These are phyloP conservation scores for Arachis stenosperma DNA, from an alignment of 306 rosid species.

Conservation along the genomic window DNA sequence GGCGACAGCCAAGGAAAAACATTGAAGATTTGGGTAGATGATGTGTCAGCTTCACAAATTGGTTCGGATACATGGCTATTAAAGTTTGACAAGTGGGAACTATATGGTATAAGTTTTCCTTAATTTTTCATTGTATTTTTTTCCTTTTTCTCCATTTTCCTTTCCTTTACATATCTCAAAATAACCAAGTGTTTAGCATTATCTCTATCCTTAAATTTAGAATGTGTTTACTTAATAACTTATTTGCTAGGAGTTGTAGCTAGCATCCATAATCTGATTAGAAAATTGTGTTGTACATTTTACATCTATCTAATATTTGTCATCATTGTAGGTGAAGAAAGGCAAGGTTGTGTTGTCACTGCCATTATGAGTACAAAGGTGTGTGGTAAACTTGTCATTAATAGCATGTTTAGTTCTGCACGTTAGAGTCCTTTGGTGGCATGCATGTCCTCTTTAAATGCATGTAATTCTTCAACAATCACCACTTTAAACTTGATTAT, in stretches of 20 bases:
- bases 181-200: not conserved
- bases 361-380: slow-evolving; percentile 47
- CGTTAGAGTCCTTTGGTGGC: slow-evolving; percentile 78
- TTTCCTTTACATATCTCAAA: slow-evolving; percentile 6
- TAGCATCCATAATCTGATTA: slow-evolving; percentile 5
- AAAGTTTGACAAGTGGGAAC: slow-evolving; percentile 79
- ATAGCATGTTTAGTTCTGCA: not conserved
- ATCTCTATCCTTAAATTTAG: slow-evolving; percentile 18
- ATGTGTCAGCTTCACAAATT: slow-evolving; percentile 53
- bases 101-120: slow-evolving; percentile 50
- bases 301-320: slow-evolving; percentile 16
- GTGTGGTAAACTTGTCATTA: not conserved
- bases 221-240: not conserved
- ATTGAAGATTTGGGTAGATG: slow-evolving; percentile 74
- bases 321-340: slow-evolving; percentile 42
- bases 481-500: not conserved
- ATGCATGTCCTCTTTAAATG: slow-evolving; percentile 60
- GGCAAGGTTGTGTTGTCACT: slow-evolving; percentile 45
- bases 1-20: slow-evolving; percentile 83
- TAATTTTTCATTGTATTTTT: slow-evolving; percentile 23
- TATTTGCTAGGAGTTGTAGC: not conserved
- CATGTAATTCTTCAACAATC: slow-evolving; percentile 50
- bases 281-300: slow-evolving; percentile 1
- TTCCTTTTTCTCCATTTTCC: slow-evolving; percentile 18
- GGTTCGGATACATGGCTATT: slow-evolving; percentile 69